phyloP scores from a whole-genome alignment of 345 rosid species.

The Bretschneidera sinensis region DNA sequence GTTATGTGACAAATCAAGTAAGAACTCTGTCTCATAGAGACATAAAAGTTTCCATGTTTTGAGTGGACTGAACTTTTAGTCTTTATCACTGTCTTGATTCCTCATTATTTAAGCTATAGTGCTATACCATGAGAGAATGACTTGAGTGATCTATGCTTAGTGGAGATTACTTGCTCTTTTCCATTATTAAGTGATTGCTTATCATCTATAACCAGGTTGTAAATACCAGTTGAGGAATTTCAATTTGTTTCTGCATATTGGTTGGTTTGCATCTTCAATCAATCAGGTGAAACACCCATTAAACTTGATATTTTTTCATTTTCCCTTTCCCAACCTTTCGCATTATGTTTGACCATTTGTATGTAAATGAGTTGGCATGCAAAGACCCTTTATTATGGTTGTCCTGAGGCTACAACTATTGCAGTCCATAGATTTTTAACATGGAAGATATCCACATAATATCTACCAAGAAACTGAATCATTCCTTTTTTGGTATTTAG shows the following conservation, averaged over 20 bases:
- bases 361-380: slow-evolving; percentile 20
- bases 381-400: slow-evolving; percentile 27
- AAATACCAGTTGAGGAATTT: slow-evolving; percentile 9
- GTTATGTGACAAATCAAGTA: slow-evolving; percentile 14
- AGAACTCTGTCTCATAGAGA: slow-evolving; percentile 6
- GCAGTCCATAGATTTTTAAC: slow-evolving; percentile 14
- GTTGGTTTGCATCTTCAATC: slow-evolving; percentile 18
- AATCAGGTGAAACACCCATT: slow-evolving; percentile 17
- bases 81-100: too few species aligned
- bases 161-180: slow-evolving; percentile 2
- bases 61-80: not conserved
- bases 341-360: slow-evolving; percentile 8
- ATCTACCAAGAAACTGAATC: slow-evolving; percentile 27
- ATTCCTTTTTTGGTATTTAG: slow-evolving; percentile 13
- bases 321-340: slow-evolving; percentile 12
- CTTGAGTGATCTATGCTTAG: not conserved
- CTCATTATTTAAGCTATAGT: too few species aligned
- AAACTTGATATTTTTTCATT: slow-evolving; percentile 5
- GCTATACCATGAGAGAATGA: slow-evolving; percentile 5
- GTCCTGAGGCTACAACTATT: slow-evolving; percentile 26
- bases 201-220: slow-evolving; percentile 16
- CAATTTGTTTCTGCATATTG: slow-evolving; percentile 14
- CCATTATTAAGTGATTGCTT: not conserved
- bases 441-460: slow-evolving; percentile 16
- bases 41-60: slow-evolving; percentile 22